phyloP scores from a whole-genome alignment of 2,329 filamentous ascomycete genomes.

The Fusarium circinatum region DNA sequence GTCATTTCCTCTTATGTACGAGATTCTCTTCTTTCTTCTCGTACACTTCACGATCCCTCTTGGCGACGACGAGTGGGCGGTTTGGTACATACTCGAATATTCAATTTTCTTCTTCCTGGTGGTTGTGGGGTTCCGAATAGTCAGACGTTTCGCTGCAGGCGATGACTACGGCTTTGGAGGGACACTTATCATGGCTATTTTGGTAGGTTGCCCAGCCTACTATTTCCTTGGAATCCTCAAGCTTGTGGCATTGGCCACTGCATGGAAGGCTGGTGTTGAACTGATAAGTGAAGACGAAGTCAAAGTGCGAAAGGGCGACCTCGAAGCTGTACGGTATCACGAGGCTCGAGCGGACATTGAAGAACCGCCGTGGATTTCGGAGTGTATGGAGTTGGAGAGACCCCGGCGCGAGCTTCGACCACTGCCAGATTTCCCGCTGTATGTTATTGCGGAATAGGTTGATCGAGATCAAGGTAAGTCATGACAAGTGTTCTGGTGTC shows the following conservation, averaged over 20 bases:
- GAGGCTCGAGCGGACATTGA: background rate
- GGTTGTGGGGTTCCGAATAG: background rate
- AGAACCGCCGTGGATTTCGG: constrained; percentile 2
- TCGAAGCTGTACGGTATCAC: background rate
- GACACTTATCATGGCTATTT: background rate
- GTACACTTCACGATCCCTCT: background rate
- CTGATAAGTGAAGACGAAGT: background rate
- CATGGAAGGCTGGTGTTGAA: background rate
- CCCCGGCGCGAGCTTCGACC: background rate
- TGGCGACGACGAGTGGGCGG: background rate
- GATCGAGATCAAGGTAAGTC: background rate
- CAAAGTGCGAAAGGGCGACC: background rate
- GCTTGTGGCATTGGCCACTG: constrained; percentile 15
- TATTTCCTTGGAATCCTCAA: constrained; percentile 17
- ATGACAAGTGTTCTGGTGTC: background rate
- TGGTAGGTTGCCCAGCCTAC: background rate
- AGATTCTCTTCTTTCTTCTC: background rate
- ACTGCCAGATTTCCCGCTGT: background rate
- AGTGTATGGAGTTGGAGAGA: background rate
- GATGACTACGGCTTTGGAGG: background rate
- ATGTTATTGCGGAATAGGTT: background rate
- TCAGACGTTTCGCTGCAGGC: background rate
- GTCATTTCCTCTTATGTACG: constrained; percentile 9
- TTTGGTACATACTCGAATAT: background rate
- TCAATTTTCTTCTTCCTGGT: background rate